Evolutionary conservation across 2,329 filamentous ascomycete species (phyloP).

Genomic region (Microsporum ferrugineum): DNA sequence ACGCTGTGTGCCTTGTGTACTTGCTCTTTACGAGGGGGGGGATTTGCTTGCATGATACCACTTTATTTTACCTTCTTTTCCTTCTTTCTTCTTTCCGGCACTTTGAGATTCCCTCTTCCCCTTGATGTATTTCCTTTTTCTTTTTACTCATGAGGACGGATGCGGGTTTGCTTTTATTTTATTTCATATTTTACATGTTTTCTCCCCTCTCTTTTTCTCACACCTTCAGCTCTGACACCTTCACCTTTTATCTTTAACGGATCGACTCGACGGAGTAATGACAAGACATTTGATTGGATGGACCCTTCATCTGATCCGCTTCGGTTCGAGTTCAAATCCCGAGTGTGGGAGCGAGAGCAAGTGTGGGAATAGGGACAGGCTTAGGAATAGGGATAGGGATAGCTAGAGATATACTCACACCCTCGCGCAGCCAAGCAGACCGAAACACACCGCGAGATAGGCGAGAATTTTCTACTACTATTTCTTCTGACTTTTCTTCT

Average conservation of each 20-base stretch:
- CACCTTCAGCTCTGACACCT: not conserved
- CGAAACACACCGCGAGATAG: not conserved
- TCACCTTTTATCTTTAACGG: not conserved
- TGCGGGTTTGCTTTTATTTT: constrained; percentile 13
- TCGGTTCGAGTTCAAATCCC: not conserved
- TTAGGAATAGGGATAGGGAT: constrained; percentile 1
- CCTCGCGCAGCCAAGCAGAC: not conserved
- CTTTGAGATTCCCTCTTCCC: constrained; percentile 6
- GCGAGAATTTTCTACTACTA: not conserved
- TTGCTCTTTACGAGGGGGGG: not conserved
- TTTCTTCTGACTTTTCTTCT: not conserved
- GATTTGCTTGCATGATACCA: constrained; percentile 4
- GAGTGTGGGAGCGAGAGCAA: not conserved
- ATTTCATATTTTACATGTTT: constrained; percentile 13
- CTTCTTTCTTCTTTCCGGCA: constrained; percentile 1
- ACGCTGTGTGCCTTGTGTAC: not conserved
- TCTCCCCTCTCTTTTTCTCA: not conserved
- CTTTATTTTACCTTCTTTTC: constrained; percentile 3
- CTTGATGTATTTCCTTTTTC: constrained; percentile 15
- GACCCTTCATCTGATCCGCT: not conserved
- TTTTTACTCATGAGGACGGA: constrained; percentile 8
- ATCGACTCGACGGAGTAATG: not conserved
- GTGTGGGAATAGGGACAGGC: not conserved
- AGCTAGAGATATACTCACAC: not conserved
- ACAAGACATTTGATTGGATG: not conserved